A percentile compares a stretch with the other conserved stretches of the same genome.
These are phyloP conservation scores for Cladorrhinum samala DNA, from an alignment of 495 filamentous ascomycete species.

Conservation along the genomic window DNA sequence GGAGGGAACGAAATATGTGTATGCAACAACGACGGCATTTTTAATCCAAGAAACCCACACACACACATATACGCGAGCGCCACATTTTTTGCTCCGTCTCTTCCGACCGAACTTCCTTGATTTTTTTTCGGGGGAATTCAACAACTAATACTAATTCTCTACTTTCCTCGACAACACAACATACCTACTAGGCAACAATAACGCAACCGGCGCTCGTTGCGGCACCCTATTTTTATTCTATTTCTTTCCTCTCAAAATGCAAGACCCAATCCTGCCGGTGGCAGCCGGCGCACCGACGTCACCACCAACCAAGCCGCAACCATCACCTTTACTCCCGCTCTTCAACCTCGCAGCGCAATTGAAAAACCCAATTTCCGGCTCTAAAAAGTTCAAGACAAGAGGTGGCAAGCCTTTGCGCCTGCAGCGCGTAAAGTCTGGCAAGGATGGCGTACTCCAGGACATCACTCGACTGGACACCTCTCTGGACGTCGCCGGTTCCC, in stretches of 20 bases:
- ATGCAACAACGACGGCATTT: constrained; percentile 22
- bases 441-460: constrained; percentile 43
- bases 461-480: constrained; percentile 77
- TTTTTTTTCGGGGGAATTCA: no score
- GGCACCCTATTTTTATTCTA: background rate
- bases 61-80: background rate
- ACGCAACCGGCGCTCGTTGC: background rate
- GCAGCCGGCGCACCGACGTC: background rate
- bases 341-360: background rate
- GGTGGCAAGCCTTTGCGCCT: constrained; percentile 57
- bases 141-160: no score
- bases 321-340: background rate
- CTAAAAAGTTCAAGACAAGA: constrained; percentile 57
- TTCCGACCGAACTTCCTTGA: no score
- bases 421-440: constrained; percentile 57
- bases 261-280: background rate
- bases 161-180: no score
- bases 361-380: background rate
- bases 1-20: constrained; percentile 14
- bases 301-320: background rate
- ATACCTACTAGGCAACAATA: background rate
- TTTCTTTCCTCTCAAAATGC: background rate
- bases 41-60: background rate
- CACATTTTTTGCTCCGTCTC: no score
- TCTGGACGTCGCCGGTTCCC: constrained; percentile 65